Conservation (phyloP, 495 filamentous ascomycete genomes). For the Friedmanniomyces simplex region DNA sequence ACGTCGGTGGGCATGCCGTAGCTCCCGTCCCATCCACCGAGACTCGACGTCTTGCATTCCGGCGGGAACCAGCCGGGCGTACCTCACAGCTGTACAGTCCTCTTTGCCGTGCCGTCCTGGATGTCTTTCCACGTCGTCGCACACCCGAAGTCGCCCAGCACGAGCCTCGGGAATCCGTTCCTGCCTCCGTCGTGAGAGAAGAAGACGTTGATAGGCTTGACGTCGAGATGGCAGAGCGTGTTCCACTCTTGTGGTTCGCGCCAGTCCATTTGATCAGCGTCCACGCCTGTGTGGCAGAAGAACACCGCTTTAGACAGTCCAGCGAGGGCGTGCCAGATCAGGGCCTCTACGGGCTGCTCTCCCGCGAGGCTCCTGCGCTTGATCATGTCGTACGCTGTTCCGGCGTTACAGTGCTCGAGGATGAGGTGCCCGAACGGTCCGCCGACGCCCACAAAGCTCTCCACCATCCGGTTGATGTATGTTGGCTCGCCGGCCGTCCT, state of each 20-base stretch:
- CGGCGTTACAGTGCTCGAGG: constrained; percentile 20
- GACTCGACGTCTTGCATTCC: not conserved
- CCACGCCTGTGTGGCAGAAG: constrained; percentile 19
- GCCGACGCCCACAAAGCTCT: constrained; percentile 6
- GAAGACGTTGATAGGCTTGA: constrained; percentile 20
- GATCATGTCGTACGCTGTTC: constrained; percentile 6
- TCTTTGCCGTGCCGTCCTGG: not conserved
- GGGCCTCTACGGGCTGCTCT: not conserved
- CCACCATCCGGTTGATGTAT: constrained; percentile 13
- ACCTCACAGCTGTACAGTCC: not conserved
- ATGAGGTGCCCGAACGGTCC: constrained; percentile 2
- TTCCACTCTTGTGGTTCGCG: constrained; percentile 11
- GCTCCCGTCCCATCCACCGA: not conserved
- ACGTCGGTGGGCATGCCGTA: constrained; percentile 14
- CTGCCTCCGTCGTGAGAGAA: constrained; percentile 8
- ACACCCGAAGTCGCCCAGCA: constrained; percentile 25
- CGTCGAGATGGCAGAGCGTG: constrained; percentile 21
- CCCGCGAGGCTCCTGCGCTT: not conserved
- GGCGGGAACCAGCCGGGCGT: constrained; percentile 8
- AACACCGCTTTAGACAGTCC: constrained; percentile 11
- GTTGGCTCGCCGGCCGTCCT: not conserved
- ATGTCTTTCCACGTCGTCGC: constrained; percentile 6
- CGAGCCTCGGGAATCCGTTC: not conserved
- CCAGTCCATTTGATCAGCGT: not conserved
- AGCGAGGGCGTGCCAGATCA: constrained; percentile 14